A percentile compares a stretch with the other conserved stretches of the same genome.
Evolutionary conservation across 1,284 basidiomycete species (phyloP).

Genomic region (Ganoderma multipileum): DNA sequence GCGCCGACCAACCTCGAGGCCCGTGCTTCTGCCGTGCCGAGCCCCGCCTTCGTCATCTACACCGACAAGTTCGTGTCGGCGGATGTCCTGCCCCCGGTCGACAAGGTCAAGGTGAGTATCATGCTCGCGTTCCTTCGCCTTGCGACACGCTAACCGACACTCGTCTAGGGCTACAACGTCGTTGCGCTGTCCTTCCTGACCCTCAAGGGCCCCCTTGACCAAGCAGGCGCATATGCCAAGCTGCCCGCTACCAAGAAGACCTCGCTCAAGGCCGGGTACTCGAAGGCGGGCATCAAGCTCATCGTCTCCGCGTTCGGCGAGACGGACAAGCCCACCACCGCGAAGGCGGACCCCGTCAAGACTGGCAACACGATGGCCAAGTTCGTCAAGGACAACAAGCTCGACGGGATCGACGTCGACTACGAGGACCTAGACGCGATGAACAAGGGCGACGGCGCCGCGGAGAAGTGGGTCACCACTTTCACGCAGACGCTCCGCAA

Average conservation of each 20-base stretch:
- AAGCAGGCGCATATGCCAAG: constrained; percentile 21
- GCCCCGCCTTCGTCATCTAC: constrained; percentile 30
- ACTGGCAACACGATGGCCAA: constrained; percentile 55
- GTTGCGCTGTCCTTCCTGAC: constrained; percentile 28
- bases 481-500: constrained; percentile 48
- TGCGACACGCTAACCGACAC: background rate
- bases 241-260: constrained; percentile 36
- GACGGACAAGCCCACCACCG: constrained; percentile 56
- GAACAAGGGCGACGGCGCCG: constrained; percentile 44
- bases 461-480: constrained; percentile 49
- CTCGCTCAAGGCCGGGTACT: constrained; percentile 49
- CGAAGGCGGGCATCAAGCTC: constrained; percentile 52
- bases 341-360: constrained; percentile 46
- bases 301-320: constrained; percentile 59
- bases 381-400: constrained; percentile 39
- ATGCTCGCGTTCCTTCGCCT: background rate
- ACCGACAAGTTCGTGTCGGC: constrained; percentile 26
- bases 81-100: constrained; percentile 23
- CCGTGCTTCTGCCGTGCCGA: constrained; percentile 18
- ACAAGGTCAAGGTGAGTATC: constrained; percentile 16
- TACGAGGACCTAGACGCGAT: constrained; percentile 60
- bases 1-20: constrained; percentile 12
- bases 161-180: constrained; percentile 25
- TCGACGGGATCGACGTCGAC: constrained; percentile 66
- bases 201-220: constrained; percentile 21